These are phyloP conservation scores for Rhynchosporium graminicola DNA, from an alignment of 2,329 filamentous ascomycete genomes.

Conservation along the genomic window DNA sequence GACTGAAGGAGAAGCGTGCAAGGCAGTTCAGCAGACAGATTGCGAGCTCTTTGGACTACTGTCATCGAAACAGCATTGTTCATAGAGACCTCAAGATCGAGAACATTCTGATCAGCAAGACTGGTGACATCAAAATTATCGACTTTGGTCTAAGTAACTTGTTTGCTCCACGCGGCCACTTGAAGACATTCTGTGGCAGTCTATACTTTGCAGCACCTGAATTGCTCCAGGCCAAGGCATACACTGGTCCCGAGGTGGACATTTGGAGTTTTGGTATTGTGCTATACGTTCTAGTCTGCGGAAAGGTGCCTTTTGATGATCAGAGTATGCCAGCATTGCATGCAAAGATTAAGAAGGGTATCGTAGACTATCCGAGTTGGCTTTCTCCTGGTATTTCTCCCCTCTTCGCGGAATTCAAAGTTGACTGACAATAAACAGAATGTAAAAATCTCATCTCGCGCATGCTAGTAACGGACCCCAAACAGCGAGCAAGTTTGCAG, in stretches of 20 bases:
- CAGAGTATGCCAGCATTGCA: conserved; percentile 98
- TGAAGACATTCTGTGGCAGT: conserved; percentile 97
- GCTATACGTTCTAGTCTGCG: conserved; percentile 93
- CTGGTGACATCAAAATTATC: conserved; percentile 98
- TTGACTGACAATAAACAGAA: conserved; percentile 55
- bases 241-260: conserved; percentile 95
- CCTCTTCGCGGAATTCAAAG: neutral
- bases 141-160: conserved; percentile 97
- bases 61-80: conserved; percentile 96
- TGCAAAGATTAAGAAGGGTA: conserved; percentile 96
- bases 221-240: conserved; percentile 87
- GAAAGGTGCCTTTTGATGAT: conserved; percentile 97
- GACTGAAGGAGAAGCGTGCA: conserved; percentile 96
- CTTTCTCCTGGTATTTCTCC: conserved; percentile 74
- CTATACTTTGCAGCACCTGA: conserved; percentile 97
- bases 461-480: conserved; percentile 95
- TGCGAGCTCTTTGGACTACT: conserved; percentile 94
- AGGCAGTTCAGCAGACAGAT: conserved; percentile 98
- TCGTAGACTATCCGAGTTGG: conserved; percentile 95
- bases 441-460: conserved; percentile 89
- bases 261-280: conserved; percentile 99
- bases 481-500: conserved; percentile 78
- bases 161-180: conserved; percentile 77
- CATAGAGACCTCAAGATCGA: conserved; percentile 98
- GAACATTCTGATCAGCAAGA: conserved; percentile 99